Conservation (phyloP, 352 stramenopile genomes). For the Pythium rhizo-oryzae region DNA sequence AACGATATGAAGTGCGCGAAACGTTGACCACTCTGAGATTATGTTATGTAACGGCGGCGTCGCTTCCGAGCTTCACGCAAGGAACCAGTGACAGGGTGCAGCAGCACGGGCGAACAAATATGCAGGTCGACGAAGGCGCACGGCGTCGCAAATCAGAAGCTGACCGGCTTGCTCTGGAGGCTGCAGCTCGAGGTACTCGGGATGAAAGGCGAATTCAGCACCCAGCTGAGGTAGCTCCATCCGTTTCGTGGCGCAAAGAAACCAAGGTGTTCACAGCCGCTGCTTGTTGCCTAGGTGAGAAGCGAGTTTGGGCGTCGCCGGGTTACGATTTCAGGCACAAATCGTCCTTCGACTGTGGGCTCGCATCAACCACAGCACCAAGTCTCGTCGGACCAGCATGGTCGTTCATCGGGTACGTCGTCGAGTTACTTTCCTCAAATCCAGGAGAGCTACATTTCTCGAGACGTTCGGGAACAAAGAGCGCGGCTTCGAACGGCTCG, state of each 20-base stretch:
- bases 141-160: slow-evolving; percentile 18
- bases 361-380: slow-evolving; percentile 13
- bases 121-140: not conserved
- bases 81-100: not conserved
- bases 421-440: slow-evolving; percentile 62
- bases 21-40: not conserved
- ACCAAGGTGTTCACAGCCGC: not conserved
- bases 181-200: slow-evolving; percentile 6
- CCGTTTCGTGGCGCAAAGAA: not conserved
- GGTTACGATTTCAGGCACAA: not conserved
- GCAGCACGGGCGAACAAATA: not conserved
- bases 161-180: slow-evolving; percentile 3
- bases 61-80: not conserved
- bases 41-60: slow-evolving; percentile 9
- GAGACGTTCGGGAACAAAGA: slow-evolving; percentile 47
- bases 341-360: slow-evolving; percentile 41
- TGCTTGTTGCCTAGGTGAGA: not conserved
- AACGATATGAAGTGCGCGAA: not conserved
- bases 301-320: not conserved
- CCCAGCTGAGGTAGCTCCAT: slow-evolving; percentile 34
- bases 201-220: slow-evolving; percentile 44
- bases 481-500: not conserved
- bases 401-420: slow-evolving; percentile 33
- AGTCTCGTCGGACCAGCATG: slow-evolving; percentile 31
- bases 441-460: slow-evolving; percentile 41